Evolutionary conservation across 805 yeast species (phyloP), one percentile per base, ranked within the genome.

Genomic region (Zygoascus tannicola): DNA sequence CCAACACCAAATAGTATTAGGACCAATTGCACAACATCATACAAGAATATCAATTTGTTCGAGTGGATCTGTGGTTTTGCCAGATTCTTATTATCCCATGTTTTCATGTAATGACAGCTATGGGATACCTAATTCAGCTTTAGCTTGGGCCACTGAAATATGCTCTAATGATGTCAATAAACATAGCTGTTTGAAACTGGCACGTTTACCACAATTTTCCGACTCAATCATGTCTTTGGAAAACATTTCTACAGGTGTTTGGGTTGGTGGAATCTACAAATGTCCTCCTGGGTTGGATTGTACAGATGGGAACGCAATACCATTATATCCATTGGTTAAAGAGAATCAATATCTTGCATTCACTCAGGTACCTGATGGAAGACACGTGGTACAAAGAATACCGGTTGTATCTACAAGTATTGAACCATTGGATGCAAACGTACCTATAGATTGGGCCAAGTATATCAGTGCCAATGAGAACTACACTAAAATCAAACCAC

Each of bases 241-340:
- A 12, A 7, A 16, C 12, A 23, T 19, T 15, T n/a, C 23, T 19
- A 51, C 50, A 21, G 52, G 51, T 21, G 28, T 40, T n/a, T 47
- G 53, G 50, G 36, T 54, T n/a, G 58, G 58, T 2, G 56, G 53
- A n/a, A 32, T 54, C 22, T 54, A 38, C 37, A 41, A 32, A 28
- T 54, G 58, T 36, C 51, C 51, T 5, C 52, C 47, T 5, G 22
- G 23, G 15, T 16, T 23, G 8, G 43, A 22, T 2, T 52, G 55
- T 35, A 38, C 30, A 4, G 35, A 40, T 12, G 37, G 16, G 23
- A 43, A 52, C 18, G 48, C 57, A 12, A 26, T 40, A 5, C 53
- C 56, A 12, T 20, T 50, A 10, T 19, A 28, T 5, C 53, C 56
- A 8, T 38, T 54, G 23, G 32, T 48, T 5, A 44, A 51, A 16